Percentiles rank a stretch among this genome's conserved stretches.
Conservation (phyloP, 805 yeast species). For the Metschnikowia orientalis region DNA sequence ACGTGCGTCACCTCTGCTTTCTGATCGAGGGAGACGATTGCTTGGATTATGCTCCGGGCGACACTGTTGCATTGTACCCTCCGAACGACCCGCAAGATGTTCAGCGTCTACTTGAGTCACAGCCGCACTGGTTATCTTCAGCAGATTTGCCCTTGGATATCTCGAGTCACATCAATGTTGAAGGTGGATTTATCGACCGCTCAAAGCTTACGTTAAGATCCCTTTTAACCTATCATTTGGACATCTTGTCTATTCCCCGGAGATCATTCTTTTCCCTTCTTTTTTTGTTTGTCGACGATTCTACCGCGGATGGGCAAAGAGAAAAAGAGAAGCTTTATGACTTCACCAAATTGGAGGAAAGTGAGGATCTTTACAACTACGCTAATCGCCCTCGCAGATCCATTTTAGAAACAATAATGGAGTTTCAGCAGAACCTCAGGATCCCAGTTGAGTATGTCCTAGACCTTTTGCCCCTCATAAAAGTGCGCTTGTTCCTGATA, state of each 20-base stretch:
- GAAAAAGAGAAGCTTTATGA: constrained; percentile 75
- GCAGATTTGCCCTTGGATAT: constrained; percentile 58
- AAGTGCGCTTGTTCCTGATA: constrained; percentile 81
- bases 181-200: constrained; percentile 58
- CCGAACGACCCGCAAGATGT: constrained; percentile 63
- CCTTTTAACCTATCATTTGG: constrained; percentile 73
- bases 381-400: constrained; percentile 93
- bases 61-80: constrained; percentile 74
- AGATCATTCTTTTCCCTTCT: constrained; percentile 71
- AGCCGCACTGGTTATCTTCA: constrained; percentile 61
- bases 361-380: constrained; percentile 82
- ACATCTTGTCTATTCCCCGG: constrained; percentile 77
- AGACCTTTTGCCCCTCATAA: constrained; percentile 73
- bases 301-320: constrained; percentile 56
- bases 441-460: constrained; percentile 73
- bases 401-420: constrained; percentile 74
- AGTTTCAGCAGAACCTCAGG: constrained; percentile 64
- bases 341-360: constrained; percentile 64
- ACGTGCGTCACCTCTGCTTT: constrained; percentile 59
- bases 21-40: constrained; percentile 28
- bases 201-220: constrained; percentile 58
- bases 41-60: constrained; percentile 65
- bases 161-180: constrained; percentile 36
- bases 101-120: constrained; percentile 57
- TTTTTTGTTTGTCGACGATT: constrained; percentile 57